A percentile compares a stretch with the other conserved stretches of the same genome.
phyloP scores from a whole-genome alignment of 1,284 basidiomycete species.

The Boletus albobrunnescens region DNA sequence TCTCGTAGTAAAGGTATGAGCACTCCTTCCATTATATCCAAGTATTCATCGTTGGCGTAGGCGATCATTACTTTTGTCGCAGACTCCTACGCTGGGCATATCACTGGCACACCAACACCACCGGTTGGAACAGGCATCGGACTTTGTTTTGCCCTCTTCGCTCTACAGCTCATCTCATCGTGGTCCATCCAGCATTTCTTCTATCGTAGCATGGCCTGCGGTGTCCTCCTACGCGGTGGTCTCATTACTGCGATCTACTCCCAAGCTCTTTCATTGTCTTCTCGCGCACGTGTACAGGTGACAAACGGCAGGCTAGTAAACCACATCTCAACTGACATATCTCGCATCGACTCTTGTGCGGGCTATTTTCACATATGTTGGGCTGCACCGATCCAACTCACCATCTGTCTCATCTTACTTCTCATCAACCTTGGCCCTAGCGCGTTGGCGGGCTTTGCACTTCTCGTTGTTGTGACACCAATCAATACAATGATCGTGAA shows the following conservation, averaged over 20 bases:
- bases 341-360: constrained; percentile 85
- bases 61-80: constrained; percentile 76
- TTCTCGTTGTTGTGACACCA: constrained; percentile 69
- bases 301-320: constrained; percentile 87
- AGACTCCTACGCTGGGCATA: constrained; percentile 57
- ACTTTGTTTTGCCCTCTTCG: constrained; percentile 66
- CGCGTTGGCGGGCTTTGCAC: constrained; percentile 79
- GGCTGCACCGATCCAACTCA: constrained; percentile 71
- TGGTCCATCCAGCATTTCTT: constrained; percentile 79
- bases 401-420: constrained; percentile 67
- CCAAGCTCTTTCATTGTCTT: constrained; percentile 73
- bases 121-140: constrained; percentile 72
- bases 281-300: constrained; percentile 78
- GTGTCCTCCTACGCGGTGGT: constrained; percentile 81
- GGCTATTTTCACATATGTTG: constrained; percentile 82
- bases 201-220: constrained; percentile 67
- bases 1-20: constrained; percentile 64
- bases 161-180: constrained; percentile 67
- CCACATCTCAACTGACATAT: constrained; percentile 91
- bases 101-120: constrained; percentile 45
- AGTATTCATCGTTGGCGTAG: constrained; percentile 32
- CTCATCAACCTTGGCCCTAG: constrained; percentile 73
- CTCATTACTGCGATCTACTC: constrained; percentile 88
- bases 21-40: neutral
- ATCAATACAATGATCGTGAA: constrained; percentile 72